Evolutionary conservation across 768 basidiomycete genomes (phyloP), one percentile per base, ranked within the genome.

Genomic region (Amylocystis lapponica): DNA sequence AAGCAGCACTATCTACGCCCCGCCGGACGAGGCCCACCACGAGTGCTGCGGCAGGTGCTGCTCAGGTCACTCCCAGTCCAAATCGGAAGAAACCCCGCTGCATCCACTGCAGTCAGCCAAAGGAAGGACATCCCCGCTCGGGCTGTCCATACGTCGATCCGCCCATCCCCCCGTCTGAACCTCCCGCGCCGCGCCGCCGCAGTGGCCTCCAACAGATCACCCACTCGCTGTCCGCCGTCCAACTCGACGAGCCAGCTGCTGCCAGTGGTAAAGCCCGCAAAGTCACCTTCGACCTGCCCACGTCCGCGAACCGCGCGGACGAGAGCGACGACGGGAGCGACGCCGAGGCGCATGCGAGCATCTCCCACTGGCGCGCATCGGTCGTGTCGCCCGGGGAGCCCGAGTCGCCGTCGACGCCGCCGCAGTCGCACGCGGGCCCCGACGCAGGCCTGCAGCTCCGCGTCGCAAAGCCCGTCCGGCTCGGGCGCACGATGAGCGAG

Each of bases 101-200:
- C 43, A 45, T 35, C 10, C 39, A 43, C 52, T 83, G 81, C 58
- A 65, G 67, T 41, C 71, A 71, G 19, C 76, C 78, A 0, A 66
- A 70, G 41, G 67, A 64, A 20, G 79, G 80, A 0, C 81, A 83
- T 54, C 81, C 81, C 14, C 76, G 79, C 34, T 75, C 75, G 0
- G 79, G 80, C 9, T 82, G 81, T 53, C 78, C 79, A 1, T 70
- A 62, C 43, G 59, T 55, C 17, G 66, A 70, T 33, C 58, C 67
- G 29, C 54, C 51, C 4, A 29, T 48, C 4, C 53, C 60, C 5
- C 45, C 56, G 9, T 47, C 52, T 25, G 20, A 46, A 19, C 26
- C 13, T 36, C 51, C 38, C 41, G n/a, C n/a, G n/a, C n/a, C n/a
- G n/a, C n/a, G n/a, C n/a, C n/a, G n/a, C n/a, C n/a, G n/a, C n/a